phyloP scores from a whole-genome alignment of 306 rosid genomes.

The Vicia villosa region DNA sequence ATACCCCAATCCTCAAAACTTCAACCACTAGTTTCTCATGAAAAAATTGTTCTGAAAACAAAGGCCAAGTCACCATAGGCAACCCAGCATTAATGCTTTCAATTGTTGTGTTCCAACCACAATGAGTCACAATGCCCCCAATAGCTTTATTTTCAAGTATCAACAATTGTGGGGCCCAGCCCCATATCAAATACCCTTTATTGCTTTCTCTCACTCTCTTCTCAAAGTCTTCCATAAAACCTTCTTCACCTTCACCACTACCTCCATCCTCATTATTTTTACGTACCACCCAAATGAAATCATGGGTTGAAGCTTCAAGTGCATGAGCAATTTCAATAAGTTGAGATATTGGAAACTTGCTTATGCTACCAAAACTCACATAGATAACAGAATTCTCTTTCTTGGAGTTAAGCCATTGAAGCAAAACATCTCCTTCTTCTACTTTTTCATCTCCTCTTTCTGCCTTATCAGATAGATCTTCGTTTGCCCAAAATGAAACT shows the following conservation, averaged over 20 bases:
- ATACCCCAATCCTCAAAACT: background rate
- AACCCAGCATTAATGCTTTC: background rate
- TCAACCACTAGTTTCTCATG: background rate
- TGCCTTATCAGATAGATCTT: slow-evolving; percentile 15
- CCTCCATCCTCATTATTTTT: background rate
- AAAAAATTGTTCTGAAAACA: background rate
- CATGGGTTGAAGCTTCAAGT: background rate
- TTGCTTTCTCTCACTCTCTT: slow-evolving; percentile 5
- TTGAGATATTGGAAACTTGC: background rate
- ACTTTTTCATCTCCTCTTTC: slow-evolving; percentile 8
- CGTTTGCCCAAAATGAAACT: slow-evolving; percentile 30
- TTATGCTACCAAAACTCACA: slow-evolving; percentile 26
- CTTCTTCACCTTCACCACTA: background rate
- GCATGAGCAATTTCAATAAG: slow-evolving; percentile 5
- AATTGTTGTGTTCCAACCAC: background rate
- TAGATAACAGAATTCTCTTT: slow-evolving; percentile 17
- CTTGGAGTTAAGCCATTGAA: slow-evolving; percentile 28
- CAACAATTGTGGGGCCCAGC: background rate
- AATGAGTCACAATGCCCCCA: background rate
- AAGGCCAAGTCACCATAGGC: slow-evolving; percentile 7
- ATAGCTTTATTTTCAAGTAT: background rate
- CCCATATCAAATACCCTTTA: background rate
- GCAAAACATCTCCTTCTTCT: slow-evolving; percentile 9
- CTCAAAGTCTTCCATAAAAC: background rate
- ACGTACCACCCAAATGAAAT: background rate